A percentile compares a stretch with the other conserved stretches of the same genome.
Conservation (phyloP, 1,284 basidiomycete genomes). For the Microbotryum scabiosae region DNA sequence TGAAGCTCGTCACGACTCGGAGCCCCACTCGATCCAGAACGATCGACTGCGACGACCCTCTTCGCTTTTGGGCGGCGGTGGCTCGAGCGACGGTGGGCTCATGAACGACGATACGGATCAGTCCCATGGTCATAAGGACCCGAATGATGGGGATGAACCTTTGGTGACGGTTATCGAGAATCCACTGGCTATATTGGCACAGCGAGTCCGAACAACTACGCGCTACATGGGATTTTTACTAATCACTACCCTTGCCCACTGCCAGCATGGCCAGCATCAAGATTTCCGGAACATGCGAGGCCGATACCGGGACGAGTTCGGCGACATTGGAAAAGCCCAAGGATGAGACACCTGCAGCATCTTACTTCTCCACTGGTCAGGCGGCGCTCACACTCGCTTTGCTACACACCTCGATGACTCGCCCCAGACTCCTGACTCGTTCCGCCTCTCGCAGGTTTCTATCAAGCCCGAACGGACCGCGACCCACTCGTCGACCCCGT, state of each 20-base stretch:
- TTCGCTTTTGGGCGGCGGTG: too few relatives aligned
- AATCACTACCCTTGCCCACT: neutral
- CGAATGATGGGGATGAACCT: neutral
- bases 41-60: too few relatives aligned
- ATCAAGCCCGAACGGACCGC: slow-evolving; percentile 16
- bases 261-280: slow-evolving; percentile 13
- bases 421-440: slow-evolving; percentile 6
- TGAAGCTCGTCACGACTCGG: neutral
- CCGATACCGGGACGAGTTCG: slow-evolving; percentile 17
- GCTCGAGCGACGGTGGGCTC: neutral
- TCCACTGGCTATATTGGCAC: slow-evolving; percentile 21
- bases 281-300: slow-evolving; percentile 10
- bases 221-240: too few relatives aligned
- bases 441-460: slow-evolving; percentile 17
- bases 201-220: neutral
- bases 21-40: neutral
- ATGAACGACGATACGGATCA: neutral
- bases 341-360: neutral
- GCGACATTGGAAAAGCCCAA: slow-evolving; percentile 1
- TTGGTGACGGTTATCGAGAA: slow-evolving; percentile 23
- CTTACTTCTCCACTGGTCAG: neutral
- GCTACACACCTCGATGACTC: neutral
- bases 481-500: slow-evolving; percentile 20
- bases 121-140: neutral
- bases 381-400: neutral